These are phyloP conservation scores for Dactylellina drechsleri DNA, from an alignment of 2,329 filamentous ascomycete species.

Conservation along the genomic window DNA sequence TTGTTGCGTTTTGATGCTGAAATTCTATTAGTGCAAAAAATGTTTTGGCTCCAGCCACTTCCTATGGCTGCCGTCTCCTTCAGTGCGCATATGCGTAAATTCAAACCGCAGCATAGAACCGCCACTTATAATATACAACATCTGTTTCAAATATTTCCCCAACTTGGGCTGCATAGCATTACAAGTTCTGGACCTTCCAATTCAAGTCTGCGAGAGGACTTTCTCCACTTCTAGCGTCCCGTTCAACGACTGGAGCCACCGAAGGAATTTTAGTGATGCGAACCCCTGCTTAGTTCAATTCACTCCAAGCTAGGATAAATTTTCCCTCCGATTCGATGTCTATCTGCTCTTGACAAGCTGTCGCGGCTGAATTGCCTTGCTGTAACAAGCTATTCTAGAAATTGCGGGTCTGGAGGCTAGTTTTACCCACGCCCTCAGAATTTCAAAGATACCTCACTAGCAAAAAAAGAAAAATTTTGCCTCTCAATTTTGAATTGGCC, in stretches of 20 bases:
- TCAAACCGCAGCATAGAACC: slow-evolving; percentile 17
- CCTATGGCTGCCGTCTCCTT: background rate
- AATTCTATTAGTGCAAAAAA: background rate
- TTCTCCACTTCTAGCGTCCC: slow-evolving; percentile 38
- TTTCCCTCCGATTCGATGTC: slow-evolving; percentile 22
- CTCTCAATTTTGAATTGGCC: slow-evolving; percentile 38
- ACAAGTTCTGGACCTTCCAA: slow-evolving; percentile 35
- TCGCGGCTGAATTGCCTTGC: slow-evolving; percentile 49
- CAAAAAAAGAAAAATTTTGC: slow-evolving; percentile 10
- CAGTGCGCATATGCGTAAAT: background rate
- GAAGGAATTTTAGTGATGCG: slow-evolving; percentile 16
- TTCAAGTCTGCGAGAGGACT: slow-evolving; percentile 26
- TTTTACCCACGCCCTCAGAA: slow-evolving; percentile 27
- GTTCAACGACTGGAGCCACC: slow-evolving; percentile 14
- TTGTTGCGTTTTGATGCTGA: background rate
- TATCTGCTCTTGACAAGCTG: slow-evolving; percentile 22
- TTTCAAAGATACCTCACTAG: slow-evolving; percentile 7
- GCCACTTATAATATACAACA: slow-evolving; percentile 25
- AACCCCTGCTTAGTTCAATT: slow-evolving; percentile 27
- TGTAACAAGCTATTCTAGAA: slow-evolving; percentile 44
- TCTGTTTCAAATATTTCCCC: slow-evolving; percentile 40
- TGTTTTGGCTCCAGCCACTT: slow-evolving; percentile 15
- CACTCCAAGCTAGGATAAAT: slow-evolving; percentile 26
- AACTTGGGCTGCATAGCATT: slow-evolving; percentile 14
- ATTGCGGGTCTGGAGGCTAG: slow-evolving; percentile 29